A percentile compares a stretch with the other conserved stretches of the same genome.
Evolutionary conservation across 2,329 filamentous ascomycete species (phyloP).

Genomic region (Myriosclerotinia duriaeana): DNA sequence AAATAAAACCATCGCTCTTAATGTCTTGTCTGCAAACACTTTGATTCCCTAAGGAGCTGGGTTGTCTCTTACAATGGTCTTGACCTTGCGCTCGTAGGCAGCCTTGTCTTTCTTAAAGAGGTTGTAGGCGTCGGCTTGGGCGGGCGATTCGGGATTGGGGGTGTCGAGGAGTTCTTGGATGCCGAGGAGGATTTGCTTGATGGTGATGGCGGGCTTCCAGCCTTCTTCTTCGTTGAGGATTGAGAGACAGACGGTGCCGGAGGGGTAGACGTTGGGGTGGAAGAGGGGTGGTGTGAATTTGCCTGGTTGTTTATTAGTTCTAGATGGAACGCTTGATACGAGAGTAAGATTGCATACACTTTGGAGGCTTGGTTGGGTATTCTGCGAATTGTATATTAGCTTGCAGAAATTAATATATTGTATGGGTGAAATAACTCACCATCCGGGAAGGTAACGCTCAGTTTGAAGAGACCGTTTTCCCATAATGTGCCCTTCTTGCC

Average conservation of each 20-base stretch:
- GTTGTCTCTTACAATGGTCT: conserved; percentile 85
- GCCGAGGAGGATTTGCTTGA: conserved; percentile 94
- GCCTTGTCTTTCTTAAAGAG: conserved; percentile 85
- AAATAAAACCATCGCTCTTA: neutral
- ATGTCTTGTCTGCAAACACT: conserved; percentile 8
- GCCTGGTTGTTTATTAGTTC: conserved; percentile 49
- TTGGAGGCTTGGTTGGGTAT: conserved; percentile 97
- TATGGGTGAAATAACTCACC: conserved; percentile 54
- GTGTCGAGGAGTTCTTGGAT: conserved; percentile 96
- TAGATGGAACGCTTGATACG: conserved; percentile 31
- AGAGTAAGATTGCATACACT: conserved; percentile 65
- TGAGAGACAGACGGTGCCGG: conserved; percentile 93
- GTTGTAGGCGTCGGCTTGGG: conserved; percentile 96
- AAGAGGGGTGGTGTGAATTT: conserved; percentile 96
- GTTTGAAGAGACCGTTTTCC: conserved; percentile 96
- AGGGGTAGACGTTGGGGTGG: conserved; percentile 98
- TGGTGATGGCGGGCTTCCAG: conserved; percentile 97
- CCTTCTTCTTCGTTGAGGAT: conserved; percentile 98
- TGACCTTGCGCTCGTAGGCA: conserved; percentile 87
- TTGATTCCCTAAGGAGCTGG: conserved; percentile 60
- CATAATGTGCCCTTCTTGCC: conserved; percentile 96
- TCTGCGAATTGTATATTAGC: conserved; percentile 55
- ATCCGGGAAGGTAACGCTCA: conserved; percentile 89
- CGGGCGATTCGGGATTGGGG: conserved; percentile 94
- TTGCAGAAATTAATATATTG: neutral